A percentile compares a stretch with the other conserved stretches of the same genome.
These are phyloP conservation scores for Pseudogymnoascus verrucosus DNA, from an alignment of 2,329 filamentous ascomycete species.

Conservation along the genomic window DNA sequence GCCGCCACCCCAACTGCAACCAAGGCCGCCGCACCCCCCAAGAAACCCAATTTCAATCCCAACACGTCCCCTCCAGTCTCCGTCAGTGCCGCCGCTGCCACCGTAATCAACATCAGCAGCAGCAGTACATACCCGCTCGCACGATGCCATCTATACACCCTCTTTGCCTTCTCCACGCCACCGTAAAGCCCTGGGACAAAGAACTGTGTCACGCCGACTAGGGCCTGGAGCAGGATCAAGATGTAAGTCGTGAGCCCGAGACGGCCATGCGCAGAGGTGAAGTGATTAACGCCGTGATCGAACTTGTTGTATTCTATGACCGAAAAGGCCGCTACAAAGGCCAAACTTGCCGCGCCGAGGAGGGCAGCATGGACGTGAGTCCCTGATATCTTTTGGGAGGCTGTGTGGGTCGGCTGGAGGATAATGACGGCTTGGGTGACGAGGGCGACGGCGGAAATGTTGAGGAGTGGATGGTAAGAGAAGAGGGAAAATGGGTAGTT, in stretches of 20 bases:
- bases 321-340: conserved; percentile 53
- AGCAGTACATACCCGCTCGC: conserved; percentile 67
- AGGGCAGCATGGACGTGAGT: conserved; percentile 59
- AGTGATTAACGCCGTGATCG: conserved; percentile 57
- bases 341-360: conserved; percentile 47
- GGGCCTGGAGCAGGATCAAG: conserved; percentile 61
- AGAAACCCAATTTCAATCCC: conserved; percentile 68
- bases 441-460: conserved; percentile 60
- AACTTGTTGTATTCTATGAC: conserved; percentile 83
- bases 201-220: conserved; percentile 78
- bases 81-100: conserved; percentile 69
- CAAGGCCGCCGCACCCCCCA: conserved; percentile 57
- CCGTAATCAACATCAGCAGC: conserved; percentile 62
- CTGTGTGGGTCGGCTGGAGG: conserved; percentile 78
- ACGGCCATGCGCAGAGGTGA: conserved; percentile 73
- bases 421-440: conserved; percentile 74
- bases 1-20: conserved; percentile 66
- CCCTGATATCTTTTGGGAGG: conserved; percentile 59
- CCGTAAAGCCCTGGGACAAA: conserved; percentile 68
- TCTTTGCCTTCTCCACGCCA: conserved; percentile 69
- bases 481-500: conserved; percentile 66
- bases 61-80: conserved; percentile 62
- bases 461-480: conserved; percentile 74
- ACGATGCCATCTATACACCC: conserved; percentile 85
- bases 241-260: conserved; percentile 72